Evolutionary conservation across 2,329 filamentous ascomycete species (phyloP), one percentile per base, ranked within the genome.

Genomic region (Xylaria sp.): DNA sequence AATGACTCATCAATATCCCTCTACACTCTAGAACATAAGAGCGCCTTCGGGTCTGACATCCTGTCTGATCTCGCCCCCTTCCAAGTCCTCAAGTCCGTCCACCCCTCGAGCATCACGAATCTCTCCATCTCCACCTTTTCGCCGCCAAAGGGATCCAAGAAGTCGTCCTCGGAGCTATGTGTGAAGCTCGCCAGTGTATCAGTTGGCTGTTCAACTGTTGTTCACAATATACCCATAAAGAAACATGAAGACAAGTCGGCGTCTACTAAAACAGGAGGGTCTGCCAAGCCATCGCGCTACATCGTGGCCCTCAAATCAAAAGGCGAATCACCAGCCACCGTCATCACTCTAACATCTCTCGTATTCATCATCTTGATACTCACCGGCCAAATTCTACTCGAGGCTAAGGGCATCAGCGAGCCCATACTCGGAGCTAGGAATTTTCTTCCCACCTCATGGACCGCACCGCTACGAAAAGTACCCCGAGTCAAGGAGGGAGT

Each of bases 161-260:
- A 83, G 74, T 79, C 82, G 64, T 82, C 82, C 60, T 77, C 79
- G 46, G 84, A 88, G 18, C 87, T 90, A 74, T 89, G 89, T 76
- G 83, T 97, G 74, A 93, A 92, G 75, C 87, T 97, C 3, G 94
- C 93, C 37, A 94, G 92, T 56, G 91, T 93, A 50, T 94, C 92
- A 58, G 90, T 97, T 74, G 91, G 90, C 69, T 94, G 94, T 78
- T 92, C 90, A 0, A 89, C 94, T 50, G 89, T 92, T 37, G 90
- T 97, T 32, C 93, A 97, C 80, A 91, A 89, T 48, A 90, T 97
- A 71, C 90, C 93, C 0, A 86, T 97, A 57, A 84, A 82, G 72
- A 83, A 82, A 69, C 75, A 81, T 50, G 69, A 82, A 59, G 80
- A 84, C 73, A 79, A 79, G 66, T 72, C 79, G 15, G 44, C 72